These are phyloP conservation scores for Kalanchoe fedtschenkoi DNA, from an alignment of 164 flowering plant species.

Conservation along the genomic window DNA sequence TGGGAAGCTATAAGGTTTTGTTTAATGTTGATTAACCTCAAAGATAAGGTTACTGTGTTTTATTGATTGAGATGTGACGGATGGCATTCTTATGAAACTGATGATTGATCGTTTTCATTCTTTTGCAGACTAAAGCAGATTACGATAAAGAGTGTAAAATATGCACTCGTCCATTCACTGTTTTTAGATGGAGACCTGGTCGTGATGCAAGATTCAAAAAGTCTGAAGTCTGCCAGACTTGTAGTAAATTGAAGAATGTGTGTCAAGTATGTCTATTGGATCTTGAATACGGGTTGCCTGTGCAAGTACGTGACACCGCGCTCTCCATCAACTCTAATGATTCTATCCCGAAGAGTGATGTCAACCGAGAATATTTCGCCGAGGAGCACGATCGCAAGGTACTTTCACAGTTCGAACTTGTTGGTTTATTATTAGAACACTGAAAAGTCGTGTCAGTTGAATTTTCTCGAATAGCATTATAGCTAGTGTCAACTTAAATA, in stretches of 20 bases:
- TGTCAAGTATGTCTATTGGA: slow-evolving; percentile 95
- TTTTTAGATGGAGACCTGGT: slow-evolving; percentile 97
- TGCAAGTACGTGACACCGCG: slow-evolving; percentile 94
- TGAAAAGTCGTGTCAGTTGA: neutral
- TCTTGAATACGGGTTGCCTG: slow-evolving; percentile 93
- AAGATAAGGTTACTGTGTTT: too few relatives aligned
- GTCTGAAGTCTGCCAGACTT: slow-evolving; percentile 86
- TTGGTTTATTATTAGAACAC: neutral
- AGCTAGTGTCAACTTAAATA: neutral
- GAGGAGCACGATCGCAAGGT: slow-evolving; percentile 97
- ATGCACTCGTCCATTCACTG: slow-evolving; percentile 87
- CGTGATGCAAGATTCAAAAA: slow-evolving; percentile 87
- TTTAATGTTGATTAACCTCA: too few relatives aligned
- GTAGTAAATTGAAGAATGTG: slow-evolving; percentile 89
- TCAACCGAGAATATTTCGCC: slow-evolving; percentile 89
- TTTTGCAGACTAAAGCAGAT: slow-evolving; percentile 63
- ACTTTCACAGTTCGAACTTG: slow-evolving; percentile 12
- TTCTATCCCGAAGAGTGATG: slow-evolving; percentile 93
- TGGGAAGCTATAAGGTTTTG: too few relatives aligned
- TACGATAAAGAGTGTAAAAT: slow-evolving; percentile 96
- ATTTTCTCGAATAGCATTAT: neutral
- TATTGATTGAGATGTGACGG: too few relatives aligned
- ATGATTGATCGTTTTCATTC: neutral
- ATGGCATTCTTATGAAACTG: too few relatives aligned
- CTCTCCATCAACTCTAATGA: slow-evolving; percentile 69